Evolutionary conservation across 306 rosid genomes (phyloP), one percentile per base, ranked within the genome.

Genomic region (Canavalia gladiata): DNA sequence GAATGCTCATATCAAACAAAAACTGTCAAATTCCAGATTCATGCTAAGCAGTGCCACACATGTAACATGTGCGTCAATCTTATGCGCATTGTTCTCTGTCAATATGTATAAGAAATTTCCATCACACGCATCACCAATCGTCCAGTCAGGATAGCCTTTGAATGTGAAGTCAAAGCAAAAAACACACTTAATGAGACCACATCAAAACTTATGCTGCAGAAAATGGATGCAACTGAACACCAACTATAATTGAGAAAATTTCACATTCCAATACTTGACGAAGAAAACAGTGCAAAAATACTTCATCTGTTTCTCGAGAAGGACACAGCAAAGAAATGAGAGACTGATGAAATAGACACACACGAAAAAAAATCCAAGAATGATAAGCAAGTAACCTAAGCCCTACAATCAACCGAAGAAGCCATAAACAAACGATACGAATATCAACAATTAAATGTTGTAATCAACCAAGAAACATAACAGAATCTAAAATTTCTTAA

Each of bases 401-500:
- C 52, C 57, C 57, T 46, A 45, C 42, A 7, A 59, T 75, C 79
- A 31, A 75, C 56, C 59, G 59, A 35, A 33, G 56, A 47, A 71
- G 4, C 31, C 59, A 49, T 1, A 29, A 35, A 25, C 31, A 69
- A 78, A 34, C 10, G 29, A 39, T 7, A 33, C 1, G 54, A 60
- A 57, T 50, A 46, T 10, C 29, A 35, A 10, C 41, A 4, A 47
- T 54, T 4, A 42, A 54, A 25, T 8, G 11, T 29, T 52, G 42
- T 47, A 46, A 70, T 34, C 47, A 9, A 28, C 46, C 12, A 59
- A 1, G 41, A 34, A 37, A 6, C 37, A 39, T 28, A 41, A 46
- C 5, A 50, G 45, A 42, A 37, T 25, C 79, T 51, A 35, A 11
- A 6, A 5, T 3, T 12, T 34, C n/a, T 8, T 28, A 42, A 51